Evolutionary conservation across 768 basidiomycete genomes (phyloP).

Genomic region (Leccinum ochraceum): DNA sequence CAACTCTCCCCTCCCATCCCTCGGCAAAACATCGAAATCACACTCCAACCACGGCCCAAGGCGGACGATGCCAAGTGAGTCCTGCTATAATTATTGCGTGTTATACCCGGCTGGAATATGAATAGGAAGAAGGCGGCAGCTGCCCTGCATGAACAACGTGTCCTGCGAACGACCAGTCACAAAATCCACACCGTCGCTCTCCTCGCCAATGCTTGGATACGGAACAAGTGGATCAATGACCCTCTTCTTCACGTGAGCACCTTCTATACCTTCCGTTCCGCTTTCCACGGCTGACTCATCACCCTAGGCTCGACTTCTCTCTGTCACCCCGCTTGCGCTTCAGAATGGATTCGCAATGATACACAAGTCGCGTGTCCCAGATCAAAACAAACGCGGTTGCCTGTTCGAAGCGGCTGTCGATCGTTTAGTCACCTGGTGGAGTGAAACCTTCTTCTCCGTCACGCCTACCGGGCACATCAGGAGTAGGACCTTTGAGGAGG

Average conservation of each 20-base stretch:
- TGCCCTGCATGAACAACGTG: slow-evolving; percentile 64
- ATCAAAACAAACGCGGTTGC: slow-evolving; percentile 77
- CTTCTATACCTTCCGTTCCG: not conserved
- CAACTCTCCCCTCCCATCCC: slow-evolving; percentile 33
- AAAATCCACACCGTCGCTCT: slow-evolving; percentile 88
- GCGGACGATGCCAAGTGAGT: slow-evolving; percentile 48
- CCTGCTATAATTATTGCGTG: not conserved
- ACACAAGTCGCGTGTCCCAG: slow-evolving; percentile 78
- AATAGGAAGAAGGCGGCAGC: slow-evolving; percentile 41
- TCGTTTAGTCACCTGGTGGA: slow-evolving; percentile 86
- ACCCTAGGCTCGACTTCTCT: slow-evolving; percentile 81
- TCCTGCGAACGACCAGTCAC: slow-evolving; percentile 77
- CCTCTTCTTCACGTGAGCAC: slow-evolving; percentile 72
- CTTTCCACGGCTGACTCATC: slow-evolving; percentile 8
- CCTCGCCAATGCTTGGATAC: slow-evolving; percentile 66
- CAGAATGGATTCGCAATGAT: slow-evolving; percentile 83
- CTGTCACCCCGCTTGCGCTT: slow-evolving; percentile 76
- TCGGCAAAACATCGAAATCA: slow-evolving; percentile 67
- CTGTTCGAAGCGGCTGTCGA: slow-evolving; percentile 83
- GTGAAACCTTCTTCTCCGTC: slow-evolving; percentile 65
- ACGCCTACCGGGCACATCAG: slow-evolving; percentile 65
- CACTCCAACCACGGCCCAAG: slow-evolving; percentile 49
- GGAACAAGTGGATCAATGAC: slow-evolving; percentile 88
- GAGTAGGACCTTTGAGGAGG: slow-evolving; percentile 75
- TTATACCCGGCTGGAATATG: slow-evolving; percentile 33